These are phyloP conservation scores for Corynespora cassiicola DNA, from an alignment of 2,329 filamentous ascomycete genomes.

Conservation along the genomic window DNA sequence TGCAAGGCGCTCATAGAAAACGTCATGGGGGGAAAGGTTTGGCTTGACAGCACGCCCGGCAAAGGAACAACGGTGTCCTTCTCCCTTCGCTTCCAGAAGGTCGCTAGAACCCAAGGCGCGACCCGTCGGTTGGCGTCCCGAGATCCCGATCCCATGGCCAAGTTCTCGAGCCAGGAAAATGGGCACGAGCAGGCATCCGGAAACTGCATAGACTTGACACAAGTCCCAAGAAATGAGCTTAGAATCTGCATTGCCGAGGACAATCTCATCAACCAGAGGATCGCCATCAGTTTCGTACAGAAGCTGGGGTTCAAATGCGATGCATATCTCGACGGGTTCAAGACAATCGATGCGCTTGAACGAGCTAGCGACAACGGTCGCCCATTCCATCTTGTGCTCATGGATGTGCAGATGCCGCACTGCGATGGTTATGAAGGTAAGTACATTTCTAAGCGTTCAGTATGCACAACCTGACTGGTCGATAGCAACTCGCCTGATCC, in stretches of 20 bases:
- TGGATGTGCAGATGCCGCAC: constrained; percentile 97
- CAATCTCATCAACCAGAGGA: constrained; percentile 92
- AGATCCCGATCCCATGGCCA: constrained; percentile 62
- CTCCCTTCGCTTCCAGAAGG: constrained; percentile 84
- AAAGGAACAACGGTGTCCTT: constrained; percentile 78
- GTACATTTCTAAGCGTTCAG: background rate
- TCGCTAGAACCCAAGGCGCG: constrained; percentile 66
- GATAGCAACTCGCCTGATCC: constrained; percentile 77
- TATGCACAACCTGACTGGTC: constrained; percentile 16
- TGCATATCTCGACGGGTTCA: constrained; percentile 87
- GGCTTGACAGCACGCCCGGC: constrained; percentile 77
- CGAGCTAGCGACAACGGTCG: constrained; percentile 71
- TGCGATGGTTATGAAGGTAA: constrained; percentile 81
- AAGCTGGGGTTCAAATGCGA: constrained; percentile 86
- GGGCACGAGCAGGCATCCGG: constrained; percentile 46
- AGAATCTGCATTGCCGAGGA: constrained; percentile 94
- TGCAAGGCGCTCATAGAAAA: constrained; percentile 94
- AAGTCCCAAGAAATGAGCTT: constrained; percentile 77
- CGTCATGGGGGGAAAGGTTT: constrained; percentile 86
- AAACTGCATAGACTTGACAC: constrained; percentile 61
- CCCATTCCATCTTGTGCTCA: constrained; percentile 89
- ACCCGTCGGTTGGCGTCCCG: constrained; percentile 34
- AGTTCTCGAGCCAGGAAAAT: constrained; percentile 59
- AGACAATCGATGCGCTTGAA: constrained; percentile 86
- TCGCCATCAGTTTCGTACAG: constrained; percentile 88